These are phyloP conservation scores for Xylariaceae sp. DNA, from an alignment of 2,329 filamentous ascomycete species.

Conservation along the genomic window DNA sequence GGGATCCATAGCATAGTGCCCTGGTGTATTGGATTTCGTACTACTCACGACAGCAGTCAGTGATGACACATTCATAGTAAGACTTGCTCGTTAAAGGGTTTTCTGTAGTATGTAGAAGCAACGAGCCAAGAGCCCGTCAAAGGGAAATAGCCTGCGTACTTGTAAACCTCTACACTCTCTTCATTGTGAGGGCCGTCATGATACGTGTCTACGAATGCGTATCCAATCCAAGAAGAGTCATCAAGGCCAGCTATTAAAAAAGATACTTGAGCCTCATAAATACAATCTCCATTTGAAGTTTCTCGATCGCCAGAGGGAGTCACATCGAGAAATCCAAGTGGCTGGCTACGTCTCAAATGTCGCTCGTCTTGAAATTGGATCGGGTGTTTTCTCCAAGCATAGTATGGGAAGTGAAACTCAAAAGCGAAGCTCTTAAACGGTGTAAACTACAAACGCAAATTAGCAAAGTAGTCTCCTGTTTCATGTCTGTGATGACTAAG, in stretches of 20 bases:
- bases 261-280: constrained; percentile 19
- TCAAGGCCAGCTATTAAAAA: constrained; percentile 10
- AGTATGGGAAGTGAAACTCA: constrained; percentile 16
- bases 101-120: too few relatives aligned
- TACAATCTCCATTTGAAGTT: not conserved
- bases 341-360: constrained; percentile 6
- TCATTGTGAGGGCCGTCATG: constrained; percentile 8
- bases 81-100: too few relatives aligned
- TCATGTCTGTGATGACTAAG: not conserved
- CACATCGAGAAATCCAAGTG: constrained; percentile 12
- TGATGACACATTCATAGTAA: too few relatives aligned
- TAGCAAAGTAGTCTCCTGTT: not conserved
- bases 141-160: too few relatives aligned
- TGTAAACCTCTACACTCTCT: constrained; percentile 5
- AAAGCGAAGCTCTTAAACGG: constrained; percentile 12
- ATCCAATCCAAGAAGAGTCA: constrained; percentile 17
- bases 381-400: constrained; percentile 12
- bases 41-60: too few relatives aligned
- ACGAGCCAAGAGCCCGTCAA: too few relatives aligned
- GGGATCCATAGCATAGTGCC: constrained; percentile 11
- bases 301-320: constrained; percentile 1
- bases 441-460: constrained; percentile 5
- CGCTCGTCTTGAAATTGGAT: not conserved
- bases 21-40: constrained; percentile 3
- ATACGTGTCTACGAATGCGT: constrained; percentile 10